A percentile compares a stretch with the other conserved stretches of the same genome.
Evolutionary conservation across 768 basidiomycete species (phyloP).

Genomic region (Auriscalpium orientale): DNA sequence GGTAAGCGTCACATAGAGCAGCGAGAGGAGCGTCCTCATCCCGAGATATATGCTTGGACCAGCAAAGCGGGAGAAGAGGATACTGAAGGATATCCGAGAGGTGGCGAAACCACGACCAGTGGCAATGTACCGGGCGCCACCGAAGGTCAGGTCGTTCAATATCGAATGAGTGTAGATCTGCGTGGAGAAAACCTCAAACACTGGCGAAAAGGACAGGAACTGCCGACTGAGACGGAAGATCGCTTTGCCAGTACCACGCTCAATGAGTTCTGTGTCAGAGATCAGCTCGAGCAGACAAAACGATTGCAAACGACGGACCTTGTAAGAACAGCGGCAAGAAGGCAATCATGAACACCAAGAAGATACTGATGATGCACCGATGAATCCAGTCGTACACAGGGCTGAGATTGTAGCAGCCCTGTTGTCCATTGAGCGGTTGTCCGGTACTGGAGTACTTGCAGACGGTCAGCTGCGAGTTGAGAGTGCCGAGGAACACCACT

Average conservation of each 20-base stretch:
- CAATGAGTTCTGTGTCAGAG: slow-evolving; percentile 71
- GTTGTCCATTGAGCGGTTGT: slow-evolving; percentile 66
- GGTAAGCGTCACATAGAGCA: slow-evolving; percentile 89
- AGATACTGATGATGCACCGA: slow-evolving; percentile 94
- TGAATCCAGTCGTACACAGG: slow-evolving; percentile 95
- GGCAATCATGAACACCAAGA: slow-evolving; percentile 96
- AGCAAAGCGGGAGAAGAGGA: slow-evolving; percentile 95
- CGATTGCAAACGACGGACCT: slow-evolving; percentile 40
- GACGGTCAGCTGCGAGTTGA: slow-evolving; percentile 73
- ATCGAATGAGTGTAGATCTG: slow-evolving; percentile 99
- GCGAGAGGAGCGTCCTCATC: slow-evolving; percentile 84
- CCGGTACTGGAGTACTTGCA: slow-evolving; percentile 74
- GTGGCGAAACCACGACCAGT: slow-evolving; percentile 99
- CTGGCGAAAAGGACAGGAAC: slow-evolving; percentile 86
- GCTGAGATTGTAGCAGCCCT: slow-evolving; percentile 89
- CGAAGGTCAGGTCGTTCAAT: slow-evolving; percentile 92
- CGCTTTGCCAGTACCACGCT: slow-evolving; percentile 90
- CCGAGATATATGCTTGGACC: slow-evolving; percentile 98
- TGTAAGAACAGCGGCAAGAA: slow-evolving; percentile 93
- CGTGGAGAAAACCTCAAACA: slow-evolving; percentile 97
- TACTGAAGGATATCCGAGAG: slow-evolving; percentile 88
- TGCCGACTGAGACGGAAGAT: slow-evolving; percentile 89
- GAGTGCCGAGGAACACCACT: slow-evolving; percentile 94
- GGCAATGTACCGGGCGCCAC: slow-evolving; percentile 97
- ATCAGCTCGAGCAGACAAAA: background rate